phyloP scores from a whole-genome alignment of 75 land plant genomes.

The Pseudotsuga menziesii region DNA sequence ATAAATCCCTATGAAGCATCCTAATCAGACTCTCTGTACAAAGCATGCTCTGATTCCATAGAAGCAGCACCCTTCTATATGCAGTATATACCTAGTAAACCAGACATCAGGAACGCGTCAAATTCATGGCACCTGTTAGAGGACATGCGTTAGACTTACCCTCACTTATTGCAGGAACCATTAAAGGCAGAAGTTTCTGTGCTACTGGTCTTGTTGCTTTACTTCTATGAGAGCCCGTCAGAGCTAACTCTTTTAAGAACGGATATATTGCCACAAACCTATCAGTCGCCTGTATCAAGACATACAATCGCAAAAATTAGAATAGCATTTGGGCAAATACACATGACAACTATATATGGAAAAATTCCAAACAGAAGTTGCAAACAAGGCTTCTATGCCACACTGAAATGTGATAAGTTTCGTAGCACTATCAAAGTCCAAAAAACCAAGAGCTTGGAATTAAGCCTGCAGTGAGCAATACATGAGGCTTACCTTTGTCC shows the following conservation, averaged over 20 bases:
- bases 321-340: background rate
- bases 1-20: no score
- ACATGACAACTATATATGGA: background rate
- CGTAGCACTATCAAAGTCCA: background rate
- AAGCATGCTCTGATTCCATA: background rate
- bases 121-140: background rate
- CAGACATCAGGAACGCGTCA: background rate
- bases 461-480: no score
- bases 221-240: constrained; percentile 73
- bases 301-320: background rate
- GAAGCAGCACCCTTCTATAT: background rate
- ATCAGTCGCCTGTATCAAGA: constrained; percentile 66
- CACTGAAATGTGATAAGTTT: background rate
- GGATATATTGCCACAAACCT: constrained; percentile 92
- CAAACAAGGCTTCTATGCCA: background rate
- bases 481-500: constrained; percentile 61
- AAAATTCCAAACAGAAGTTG: background rate
- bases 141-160: constrained; percentile 23
- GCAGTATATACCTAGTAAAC: background rate
- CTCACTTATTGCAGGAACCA: constrained; percentile 48
- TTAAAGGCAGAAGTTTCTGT: constrained; percentile 61
- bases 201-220: constrained; percentile 79
- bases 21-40: background rate
- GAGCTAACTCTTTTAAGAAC: constrained; percentile 73
- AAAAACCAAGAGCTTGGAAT: background rate